Evolutionary conservation across 257 asterid genomes (phyloP), one percentile per base, ranked within the genome.

Genomic region (Solanum peruvianum): DNA sequence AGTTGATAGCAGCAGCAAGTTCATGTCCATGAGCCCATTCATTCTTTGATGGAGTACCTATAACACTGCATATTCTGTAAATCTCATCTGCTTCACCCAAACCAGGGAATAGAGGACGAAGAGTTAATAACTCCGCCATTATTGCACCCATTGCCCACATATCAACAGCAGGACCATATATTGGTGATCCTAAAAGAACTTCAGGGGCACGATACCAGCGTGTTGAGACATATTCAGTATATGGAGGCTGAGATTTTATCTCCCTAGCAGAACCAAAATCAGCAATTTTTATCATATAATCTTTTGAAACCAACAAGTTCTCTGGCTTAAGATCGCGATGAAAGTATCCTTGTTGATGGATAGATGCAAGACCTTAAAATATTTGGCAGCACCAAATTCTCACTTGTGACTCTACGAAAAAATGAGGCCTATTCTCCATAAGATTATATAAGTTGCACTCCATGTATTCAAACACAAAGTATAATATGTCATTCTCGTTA

Each of bases 61-160:
- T 85, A 87, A 95, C 96, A 72, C 91, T 91, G 92, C 98, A 95
- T 87, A 97, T 94, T 92, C 94, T 97, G 91, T 94, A 93, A 82
- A 97, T 92, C 93, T 97, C 96, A 84, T 96, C 99, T 33, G 95
- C 96, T 93, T 97, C 99, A 87, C 98, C 95, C 87, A 87, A 91
- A 18, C 70, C 72, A 2, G 72, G 35, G 18, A 66, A 66, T 71
- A 95, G 93, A 89, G 98, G 98, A 37, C 94, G 94, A 84, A 97
- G 98, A 31, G 97, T 93, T 84, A 97, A 89, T 52, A 94, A 86
- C 88, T 97, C 99, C 12, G 98, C 96, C 98, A 97, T 97, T 87
- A 97, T 95, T 71, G 99, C 98, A 70, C 99, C 99, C 99, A 97
- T 95, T 75, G 99, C 99, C 98, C 98, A 97, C 98, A 97, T 95